phyloP scores from a whole-genome alignment of 2,329 filamentous ascomycete species.

The Orbilia brochopaga region DNA sequence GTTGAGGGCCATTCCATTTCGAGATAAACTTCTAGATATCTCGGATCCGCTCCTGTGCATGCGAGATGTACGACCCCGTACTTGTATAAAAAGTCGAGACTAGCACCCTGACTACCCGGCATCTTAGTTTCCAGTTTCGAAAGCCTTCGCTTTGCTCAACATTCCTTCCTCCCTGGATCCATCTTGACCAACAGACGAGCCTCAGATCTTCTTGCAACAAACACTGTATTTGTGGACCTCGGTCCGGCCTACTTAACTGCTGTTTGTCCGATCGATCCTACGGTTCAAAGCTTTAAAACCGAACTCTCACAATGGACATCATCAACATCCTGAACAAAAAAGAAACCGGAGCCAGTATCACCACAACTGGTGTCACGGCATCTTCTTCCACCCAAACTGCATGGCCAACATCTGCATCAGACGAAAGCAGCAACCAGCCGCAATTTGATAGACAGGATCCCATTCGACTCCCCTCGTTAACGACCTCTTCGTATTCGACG shows the following conservation, averaged over 20 bases:
- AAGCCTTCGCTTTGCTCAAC: background rate
- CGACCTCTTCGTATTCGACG: slow-evolving; percentile 32
- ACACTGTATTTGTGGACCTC: background rate
- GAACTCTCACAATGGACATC: slow-evolving; percentile 61
- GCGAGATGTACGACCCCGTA: slow-evolving; percentile 25
- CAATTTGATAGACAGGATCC: slow-evolving; percentile 25
- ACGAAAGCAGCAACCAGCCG: slow-evolving; percentile 56
- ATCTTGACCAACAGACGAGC: background rate
- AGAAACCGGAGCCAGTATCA: slow-evolving; percentile 59
- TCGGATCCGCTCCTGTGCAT: slow-evolving; percentile 15
- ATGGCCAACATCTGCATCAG: slow-evolving; percentile 58
- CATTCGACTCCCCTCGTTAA: slow-evolving; percentile 34
- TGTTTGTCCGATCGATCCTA: background rate
- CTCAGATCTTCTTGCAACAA: background rate
- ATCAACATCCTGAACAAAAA: slow-evolving; percentile 63
- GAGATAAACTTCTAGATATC: slow-evolving; percentile 24
- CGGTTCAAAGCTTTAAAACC: background rate
- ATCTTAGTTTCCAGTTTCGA: slow-evolving; percentile 23
- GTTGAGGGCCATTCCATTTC: slow-evolving; percentile 50
- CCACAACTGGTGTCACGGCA: slow-evolving; percentile 54
- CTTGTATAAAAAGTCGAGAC: slow-evolving; percentile 47
- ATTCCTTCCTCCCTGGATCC: background rate
- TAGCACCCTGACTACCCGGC: slow-evolving; percentile 20
- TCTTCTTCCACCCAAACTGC: slow-evolving; percentile 60
- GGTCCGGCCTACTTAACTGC: background rate